Percentiles rank a stretch among this genome's conserved stretches.
Evolutionary conservation across 805 yeast genomes (phyloP).

Genomic region (Starmerella apicola): DNA sequence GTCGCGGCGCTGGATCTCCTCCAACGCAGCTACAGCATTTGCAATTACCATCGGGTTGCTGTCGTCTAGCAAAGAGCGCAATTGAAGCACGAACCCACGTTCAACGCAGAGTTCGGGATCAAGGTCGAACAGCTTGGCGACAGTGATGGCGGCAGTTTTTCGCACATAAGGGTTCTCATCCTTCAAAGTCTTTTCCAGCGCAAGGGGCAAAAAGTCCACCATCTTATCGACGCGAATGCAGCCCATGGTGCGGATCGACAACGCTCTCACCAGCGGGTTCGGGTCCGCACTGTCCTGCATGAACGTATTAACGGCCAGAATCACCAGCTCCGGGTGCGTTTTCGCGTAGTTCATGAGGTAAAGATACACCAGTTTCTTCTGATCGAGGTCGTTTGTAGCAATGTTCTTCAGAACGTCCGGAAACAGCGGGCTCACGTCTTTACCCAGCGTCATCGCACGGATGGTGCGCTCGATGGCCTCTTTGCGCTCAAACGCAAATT

Average conservation of each 20-base stretch:
- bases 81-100: constrained; percentile 64
- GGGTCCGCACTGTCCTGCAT: constrained; percentile 92
- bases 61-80: constrained; percentile 62
- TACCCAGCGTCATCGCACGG: constrained; percentile 96
- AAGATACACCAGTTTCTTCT: constrained; percentile 87
- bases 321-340: constrained; percentile 88
- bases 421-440: constrained; percentile 85
- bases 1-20: constrained; percentile 66
- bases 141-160: constrained; percentile 95
- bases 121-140: constrained; percentile 84
- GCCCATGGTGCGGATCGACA: constrained; percentile 98
- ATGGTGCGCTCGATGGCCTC: constrained; percentile 95
- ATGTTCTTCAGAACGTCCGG: constrained; percentile 94
- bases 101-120: constrained; percentile 71
- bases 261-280: constrained; percentile 86
- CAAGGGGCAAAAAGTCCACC: constrained; percentile 88
- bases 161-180: constrained; percentile 97
- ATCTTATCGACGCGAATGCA: constrained; percentile 91
- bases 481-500: constrained; percentile 79
- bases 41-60: constrained; percentile 96
- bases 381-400: constrained; percentile 93
- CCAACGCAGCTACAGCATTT: constrained; percentile 74
- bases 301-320: constrained; percentile 92
- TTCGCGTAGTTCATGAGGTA: constrained; percentile 97
- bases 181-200: constrained; percentile 65